A percentile compares a stretch with the other conserved stretches of the same genome.
Evolutionary conservation across 164 flowering plant genomes (phyloP).

Genomic region (Magnolia sinica): DNA sequence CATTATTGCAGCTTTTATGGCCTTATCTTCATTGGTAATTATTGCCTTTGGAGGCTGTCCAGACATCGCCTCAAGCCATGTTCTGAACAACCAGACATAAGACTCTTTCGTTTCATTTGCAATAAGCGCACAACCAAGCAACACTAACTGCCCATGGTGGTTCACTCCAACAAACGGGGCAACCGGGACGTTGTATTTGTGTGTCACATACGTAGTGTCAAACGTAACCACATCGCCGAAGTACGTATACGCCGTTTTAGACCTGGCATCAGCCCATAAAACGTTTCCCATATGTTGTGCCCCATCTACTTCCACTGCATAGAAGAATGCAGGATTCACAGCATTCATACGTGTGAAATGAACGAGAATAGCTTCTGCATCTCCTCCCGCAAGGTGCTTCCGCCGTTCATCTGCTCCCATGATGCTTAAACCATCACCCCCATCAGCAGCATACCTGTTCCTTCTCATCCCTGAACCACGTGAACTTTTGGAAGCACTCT

Average conservation of each 20-base stretch:
- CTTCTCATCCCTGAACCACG: background rate
- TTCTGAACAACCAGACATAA: background rate
- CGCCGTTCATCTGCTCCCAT: background rate
- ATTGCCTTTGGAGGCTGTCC: background rate
- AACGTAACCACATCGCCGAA: background rate
- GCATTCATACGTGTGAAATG: background rate
- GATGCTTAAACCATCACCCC: background rate
- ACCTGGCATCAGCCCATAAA: conserved; percentile 3
- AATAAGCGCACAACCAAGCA: background rate
- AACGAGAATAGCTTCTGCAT: conserved; percentile 37
- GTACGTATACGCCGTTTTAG: background rate
- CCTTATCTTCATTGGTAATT: background rate
- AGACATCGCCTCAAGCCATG: conserved; percentile 2
- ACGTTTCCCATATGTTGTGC: background rate
- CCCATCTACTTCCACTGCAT: conserved; percentile 3
- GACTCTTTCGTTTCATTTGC: background rate
- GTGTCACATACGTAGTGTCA: background rate
- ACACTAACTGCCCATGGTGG: background rate
- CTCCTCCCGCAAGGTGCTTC: conserved; percentile 43
- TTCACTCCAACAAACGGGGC: conserved; percentile 3
- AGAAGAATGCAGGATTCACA: background rate
- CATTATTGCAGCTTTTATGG: background rate
- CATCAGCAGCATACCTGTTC: background rate
- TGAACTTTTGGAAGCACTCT: background rate
- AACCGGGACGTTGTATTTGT: background rate